Percentiles rank a stretch among this genome's conserved stretches.
Conservation (phyloP, 129 eudicot species). For the Tagetes erecta region DNA sequence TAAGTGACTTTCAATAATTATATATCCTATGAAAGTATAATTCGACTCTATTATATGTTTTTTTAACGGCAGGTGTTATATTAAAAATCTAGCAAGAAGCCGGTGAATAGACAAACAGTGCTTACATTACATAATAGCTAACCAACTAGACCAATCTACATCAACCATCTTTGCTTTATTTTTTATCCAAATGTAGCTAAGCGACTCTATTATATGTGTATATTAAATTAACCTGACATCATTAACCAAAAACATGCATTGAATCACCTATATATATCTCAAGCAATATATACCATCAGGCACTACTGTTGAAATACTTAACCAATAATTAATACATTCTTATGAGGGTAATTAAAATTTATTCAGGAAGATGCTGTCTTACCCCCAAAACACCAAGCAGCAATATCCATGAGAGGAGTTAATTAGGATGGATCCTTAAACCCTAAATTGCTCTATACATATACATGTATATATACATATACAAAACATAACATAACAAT, state of each 20-base stretch:
- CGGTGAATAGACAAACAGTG: too few species aligned
- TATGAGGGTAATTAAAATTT: conserved; percentile 19
- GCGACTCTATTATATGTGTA: background rate
- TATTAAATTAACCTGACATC: background rate
- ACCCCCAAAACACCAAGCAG: conserved; percentile 27
- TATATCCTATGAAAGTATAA: conserved; percentile 10
- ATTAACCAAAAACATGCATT: conserved; percentile 17
- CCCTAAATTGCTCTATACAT: conserved; percentile 18
- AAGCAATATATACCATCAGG: background rate
- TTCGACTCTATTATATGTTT: background rate
- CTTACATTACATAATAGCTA: too few species aligned
- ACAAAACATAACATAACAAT: too few species aligned
- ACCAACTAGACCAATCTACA: too few species aligned
- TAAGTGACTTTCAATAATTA: conserved; percentile 3
- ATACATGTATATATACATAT: background rate
- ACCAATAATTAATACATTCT: conserved; percentile 8
- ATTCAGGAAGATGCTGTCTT: conserved; percentile 14
- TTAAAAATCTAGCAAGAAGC: too few species aligned
- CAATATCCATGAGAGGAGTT: background rate
- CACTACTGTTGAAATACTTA: background rate
- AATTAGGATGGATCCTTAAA: background rate
- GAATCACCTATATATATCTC: conserved; percentile 7
- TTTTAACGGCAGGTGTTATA: too few species aligned
- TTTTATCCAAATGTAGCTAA: too few species aligned
- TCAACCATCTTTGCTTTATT: too few species aligned